A percentile compares a stretch with the other conserved stretches of the same genome.
These are phyloP conservation scores for Fusarium transvaalense DNA, from an alignment of 2,329 filamentous ascomycete genomes.

Conservation along the genomic window DNA sequence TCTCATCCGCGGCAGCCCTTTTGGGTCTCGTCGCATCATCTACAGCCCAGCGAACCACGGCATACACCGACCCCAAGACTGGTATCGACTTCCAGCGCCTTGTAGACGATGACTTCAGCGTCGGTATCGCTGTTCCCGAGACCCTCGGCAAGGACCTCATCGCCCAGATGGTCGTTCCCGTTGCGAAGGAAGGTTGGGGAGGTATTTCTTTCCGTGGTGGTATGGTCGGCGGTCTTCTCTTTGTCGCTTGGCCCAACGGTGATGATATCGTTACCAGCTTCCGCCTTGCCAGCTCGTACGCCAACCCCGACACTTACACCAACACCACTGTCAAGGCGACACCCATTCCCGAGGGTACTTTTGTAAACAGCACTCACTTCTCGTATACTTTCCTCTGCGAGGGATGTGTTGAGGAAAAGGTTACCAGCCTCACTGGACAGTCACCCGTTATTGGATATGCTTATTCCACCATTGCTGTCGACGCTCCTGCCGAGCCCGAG, in stretches of 20 bases:
- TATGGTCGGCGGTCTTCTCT: constrained; percentile 63
- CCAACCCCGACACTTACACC: constrained; percentile 60
- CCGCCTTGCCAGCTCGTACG: constrained; percentile 56
- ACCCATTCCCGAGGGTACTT: constrained; percentile 65
- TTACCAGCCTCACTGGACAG: constrained; percentile 49
- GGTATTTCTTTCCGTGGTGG: constrained; percentile 61
- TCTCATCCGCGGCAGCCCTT: constrained; percentile 36
- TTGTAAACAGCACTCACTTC: constrained; percentile 64
- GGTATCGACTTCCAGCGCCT: constrained; percentile 60
- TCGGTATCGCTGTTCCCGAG: constrained; percentile 65
- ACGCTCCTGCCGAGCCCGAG: constrained; percentile 49
- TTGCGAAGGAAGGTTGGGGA: constrained; percentile 59
- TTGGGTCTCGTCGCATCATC: constrained; percentile 41
- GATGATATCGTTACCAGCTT: constrained; percentile 54
- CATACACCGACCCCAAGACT: constrained; percentile 59
- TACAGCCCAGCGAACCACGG: constrained; percentile 35
- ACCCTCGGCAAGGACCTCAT: constrained; percentile 65
- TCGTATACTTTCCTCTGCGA: constrained; percentile 67
- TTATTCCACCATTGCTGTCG: constrained; percentile 53
- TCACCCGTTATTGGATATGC: constrained; percentile 56
- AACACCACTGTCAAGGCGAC: constrained; percentile 54
- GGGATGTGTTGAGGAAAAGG: constrained; percentile 56
- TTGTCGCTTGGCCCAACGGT: constrained; percentile 63
- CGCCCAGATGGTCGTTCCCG: constrained; percentile 62
- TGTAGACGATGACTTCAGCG: constrained; percentile 56